Base-by-base conservation (phyloP, 2,329 filamentous ascomycete genomes). In the Aspergillus nomiae region DNA sequence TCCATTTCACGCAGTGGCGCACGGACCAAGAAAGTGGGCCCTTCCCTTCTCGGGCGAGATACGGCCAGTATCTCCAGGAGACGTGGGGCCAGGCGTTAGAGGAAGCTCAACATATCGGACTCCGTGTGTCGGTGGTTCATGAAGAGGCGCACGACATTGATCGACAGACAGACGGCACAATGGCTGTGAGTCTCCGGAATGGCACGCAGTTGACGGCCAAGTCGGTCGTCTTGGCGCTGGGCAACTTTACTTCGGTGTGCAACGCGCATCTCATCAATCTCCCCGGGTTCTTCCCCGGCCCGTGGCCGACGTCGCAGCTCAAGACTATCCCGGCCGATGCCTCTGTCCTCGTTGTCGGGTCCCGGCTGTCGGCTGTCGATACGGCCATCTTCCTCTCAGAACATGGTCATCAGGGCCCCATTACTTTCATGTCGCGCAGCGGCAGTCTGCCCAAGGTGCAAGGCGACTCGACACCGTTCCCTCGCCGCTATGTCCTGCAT, bases 381-480 rank as follows among this genome's bases (percentile, higher is more conserved):
- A 46, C 60, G 4, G 63, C 63, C 2, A 56, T 60, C 4, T 50
- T 28, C 19, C 60, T 65, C 30, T 50, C 56, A 4, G 41, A 60
- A 19, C 56, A 58, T 54, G 63, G 63, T 1, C 61, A 65, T 30
- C 56, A 48, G 28, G 63, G 60, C n/a, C 38, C 50, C 14, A 63
- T 65, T 26, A 62, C 56, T 9, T 63, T 65, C 7, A 62, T 65
- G 60, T 62, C 60, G 45, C 56, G 60, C 21, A 65, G 63, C 45
- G 63, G 63, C 19, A 45, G 61, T 43, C 43, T 65, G 2, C 56
- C 63, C 38, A 65, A 60, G 30, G 61, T 65, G 3, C 63, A 65
- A n/a, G 63, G 60, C 8, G n/a, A 58, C 1, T 38, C 62, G 1
- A 30, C 32, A 19, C 63, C 60, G 9, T 59, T 60, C 12, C 26